Evolutionary conservation across 345 rosid genomes (phyloP).

Genomic region (Balakata baccata): DNA sequence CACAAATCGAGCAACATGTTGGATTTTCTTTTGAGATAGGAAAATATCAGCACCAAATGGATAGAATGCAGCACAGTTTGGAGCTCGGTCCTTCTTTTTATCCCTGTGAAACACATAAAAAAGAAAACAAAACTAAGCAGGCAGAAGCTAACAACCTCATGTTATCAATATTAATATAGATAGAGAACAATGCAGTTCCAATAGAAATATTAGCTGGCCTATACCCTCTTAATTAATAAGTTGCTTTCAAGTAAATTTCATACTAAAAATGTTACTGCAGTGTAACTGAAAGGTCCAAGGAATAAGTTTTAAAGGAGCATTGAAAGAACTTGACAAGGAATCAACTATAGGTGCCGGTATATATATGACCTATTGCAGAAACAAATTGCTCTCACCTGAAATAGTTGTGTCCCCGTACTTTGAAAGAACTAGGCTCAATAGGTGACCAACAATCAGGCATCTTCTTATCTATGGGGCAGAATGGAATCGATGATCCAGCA

Average conservation of each 20-base stretch:
- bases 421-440: conserved; percentile 47
- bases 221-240: not conserved
- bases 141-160: not conserved
- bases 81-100: conserved; percentile 79
- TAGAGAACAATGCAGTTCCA: not conserved
- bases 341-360: not conserved
- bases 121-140: not conserved
- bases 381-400: conserved; percentile 40
- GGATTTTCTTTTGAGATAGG: conserved; percentile 61
- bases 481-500: conserved; percentile 67
- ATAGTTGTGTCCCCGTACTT: too few relatives aligned
- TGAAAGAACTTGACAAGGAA: not conserved
- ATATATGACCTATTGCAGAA: not conserved
- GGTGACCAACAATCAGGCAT: conserved; percentile 66
- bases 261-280: not conserved
- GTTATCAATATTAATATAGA: not conserved
- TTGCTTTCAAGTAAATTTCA: not conserved
- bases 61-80: conserved; percentile 75
- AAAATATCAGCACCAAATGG: conserved; percentile 92
- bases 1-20: conserved; percentile 75
- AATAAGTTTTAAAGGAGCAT: not conserved
- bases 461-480: conserved; percentile 58
- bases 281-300: too few relatives aligned
- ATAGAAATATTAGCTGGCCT: not conserved
- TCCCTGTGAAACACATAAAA: conserved; percentile 49